Evolutionary conservation across 148 eudicot genomes (phyloP), one percentile per base, ranked within the genome.

Genomic region (Chenopodium quinoa): DNA sequence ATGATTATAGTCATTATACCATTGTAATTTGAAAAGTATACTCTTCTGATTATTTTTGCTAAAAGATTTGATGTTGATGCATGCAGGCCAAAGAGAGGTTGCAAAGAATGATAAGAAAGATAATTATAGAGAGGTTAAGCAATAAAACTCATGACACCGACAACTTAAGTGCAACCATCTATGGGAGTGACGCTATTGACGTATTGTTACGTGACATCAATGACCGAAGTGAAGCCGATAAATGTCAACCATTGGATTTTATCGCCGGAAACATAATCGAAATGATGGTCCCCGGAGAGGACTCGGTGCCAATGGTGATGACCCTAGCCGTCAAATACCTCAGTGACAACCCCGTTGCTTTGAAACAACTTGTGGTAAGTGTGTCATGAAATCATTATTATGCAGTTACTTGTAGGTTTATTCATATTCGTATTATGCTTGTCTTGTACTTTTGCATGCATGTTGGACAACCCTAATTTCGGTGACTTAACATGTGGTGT

Each of bases 221-320:
- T 37, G 91, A 90, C 71, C 81, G 84, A 8, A 82, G 78, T 22
- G 90, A 85, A 60, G 48, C 23, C 2, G 82, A 82, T 54, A 86
- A 75, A 58, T 83, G 79, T 4, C 83, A 84, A 50, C 90, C 97
- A 25, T 79, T 81, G 79, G 93, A 95, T 84, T 86, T 86, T 71
- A 87, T 95, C 63, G 88, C 94, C 9, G 96, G 89, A 71, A 95
- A 95, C 79, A 91, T 95, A 63, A 79, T 95, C 50, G 98, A 93
- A 90, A 93, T 95, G 97, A 95, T 95, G 97, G 90, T 95, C 79
- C 97, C 98, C 0, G 98, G 98, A 25, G 97, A 95, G 78, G 98
- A 95, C 79, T 92, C 98, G 0, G 96, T 95, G 63, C 98, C 98
- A 0, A 92, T 91, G 90, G 88, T 90, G 22, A 93, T 93, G 91